Conservation (phyloP, 305 asterid species). For the Fraxinus nigra region DNA sequence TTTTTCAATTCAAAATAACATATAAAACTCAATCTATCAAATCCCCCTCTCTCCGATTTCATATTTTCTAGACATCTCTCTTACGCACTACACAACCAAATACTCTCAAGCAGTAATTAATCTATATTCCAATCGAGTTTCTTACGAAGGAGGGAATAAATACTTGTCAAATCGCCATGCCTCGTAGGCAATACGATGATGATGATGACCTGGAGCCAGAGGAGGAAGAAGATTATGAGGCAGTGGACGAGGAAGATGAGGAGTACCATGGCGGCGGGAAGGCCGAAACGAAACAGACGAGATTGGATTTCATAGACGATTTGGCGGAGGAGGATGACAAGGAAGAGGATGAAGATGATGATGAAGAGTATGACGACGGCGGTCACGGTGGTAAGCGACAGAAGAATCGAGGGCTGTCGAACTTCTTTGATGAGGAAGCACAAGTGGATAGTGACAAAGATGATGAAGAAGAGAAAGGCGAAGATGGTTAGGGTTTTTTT, state of each 20-base stretch:
- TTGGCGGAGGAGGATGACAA: constrained; percentile 67
- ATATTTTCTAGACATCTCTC: constrained; percentile 27
- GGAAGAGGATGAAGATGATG: constrained; percentile 69
- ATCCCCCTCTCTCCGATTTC: not conserved
- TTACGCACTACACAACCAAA: not conserved
- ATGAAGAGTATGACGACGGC: constrained; percentile 43
- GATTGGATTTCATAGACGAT: constrained; percentile 68
- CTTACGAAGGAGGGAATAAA: not conserved
- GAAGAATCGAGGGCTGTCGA: constrained; percentile 41
- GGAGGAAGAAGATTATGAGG: constrained; percentile 58
- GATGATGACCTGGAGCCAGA: constrained; percentile 45
- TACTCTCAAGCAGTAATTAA: not conserved
- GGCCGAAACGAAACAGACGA: constrained; percentile 56
- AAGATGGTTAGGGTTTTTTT: constrained; percentile 60
- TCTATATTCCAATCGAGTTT: not conserved
- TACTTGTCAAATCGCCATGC: constrained; percentile 32
- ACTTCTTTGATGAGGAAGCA: constrained; percentile 78
- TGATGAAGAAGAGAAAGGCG: constrained; percentile 92
- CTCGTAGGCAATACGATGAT: constrained; percentile 48
- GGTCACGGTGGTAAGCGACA: constrained; percentile 41
- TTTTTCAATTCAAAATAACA: not conserved
- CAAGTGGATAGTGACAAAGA: constrained; percentile 77
- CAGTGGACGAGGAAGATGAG: constrained; percentile 52
- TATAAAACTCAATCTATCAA: not conserved
- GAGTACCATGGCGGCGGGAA: constrained; percentile 62